Evolutionary conservation across 1,284 basidiomycete species (phyloP).

Genomic region (Cutaneotrichosporon dermatis): DNA sequence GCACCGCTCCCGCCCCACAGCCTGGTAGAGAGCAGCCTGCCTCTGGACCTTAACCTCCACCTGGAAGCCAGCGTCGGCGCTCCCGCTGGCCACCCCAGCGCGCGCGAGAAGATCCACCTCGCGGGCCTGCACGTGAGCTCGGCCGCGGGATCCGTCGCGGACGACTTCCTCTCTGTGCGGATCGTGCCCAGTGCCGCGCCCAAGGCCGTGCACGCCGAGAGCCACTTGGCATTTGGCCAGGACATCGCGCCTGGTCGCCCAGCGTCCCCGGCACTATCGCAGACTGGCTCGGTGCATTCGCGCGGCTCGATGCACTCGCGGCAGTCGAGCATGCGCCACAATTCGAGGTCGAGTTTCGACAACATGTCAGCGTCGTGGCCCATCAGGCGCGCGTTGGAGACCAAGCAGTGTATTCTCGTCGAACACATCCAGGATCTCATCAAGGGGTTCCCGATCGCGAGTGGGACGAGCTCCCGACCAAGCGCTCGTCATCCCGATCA

Average conservation of each 20-base stretch:
- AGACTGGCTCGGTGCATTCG: not conserved
- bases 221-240: no score
- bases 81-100: conserved; percentile 27
- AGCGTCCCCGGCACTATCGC: not conserved
- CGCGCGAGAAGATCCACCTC: conserved; percentile 1
- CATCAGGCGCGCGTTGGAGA: conserved; percentile 36
- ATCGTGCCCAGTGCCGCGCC: no score
- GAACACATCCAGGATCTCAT: conserved; percentile 39
- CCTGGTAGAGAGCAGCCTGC: not conserved
- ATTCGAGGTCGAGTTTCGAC: not conserved
- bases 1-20: no score
- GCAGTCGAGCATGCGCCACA: not conserved
- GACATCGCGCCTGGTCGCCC: not conserved
- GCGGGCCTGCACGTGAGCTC: no score
- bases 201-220: no score
- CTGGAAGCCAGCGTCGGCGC: conserved; percentile 27
- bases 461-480: conserved; percentile 41
- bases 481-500: conserved; percentile 11
- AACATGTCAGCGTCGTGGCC: conserved; percentile 30
- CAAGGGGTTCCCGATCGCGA: conserved; percentile 36
- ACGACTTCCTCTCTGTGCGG: no score
- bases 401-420: conserved; percentile 41
- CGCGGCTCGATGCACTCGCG: not conserved
- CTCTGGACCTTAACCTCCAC: conserved; percentile 12
- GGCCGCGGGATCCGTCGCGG: no score